Evolutionary conservation across 139 green algal species (phyloP), one percentile per base, ranked within the genome.

Genomic region (Nannochloris sp.): DNA sequence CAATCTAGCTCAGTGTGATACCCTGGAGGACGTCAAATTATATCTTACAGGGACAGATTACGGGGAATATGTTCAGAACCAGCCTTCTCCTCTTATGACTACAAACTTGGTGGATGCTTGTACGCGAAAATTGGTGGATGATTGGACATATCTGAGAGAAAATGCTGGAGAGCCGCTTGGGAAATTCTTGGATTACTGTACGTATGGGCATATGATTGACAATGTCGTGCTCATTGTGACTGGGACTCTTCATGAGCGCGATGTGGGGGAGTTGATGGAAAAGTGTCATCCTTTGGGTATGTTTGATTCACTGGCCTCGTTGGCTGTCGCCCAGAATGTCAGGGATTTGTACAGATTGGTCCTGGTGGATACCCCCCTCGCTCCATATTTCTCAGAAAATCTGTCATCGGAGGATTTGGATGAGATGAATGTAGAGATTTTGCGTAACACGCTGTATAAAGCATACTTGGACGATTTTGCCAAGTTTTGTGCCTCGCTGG

Each of bases 201-300:
- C 90, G 10, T 96, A 96, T 56, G 92, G 92, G 0, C 90, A 98
- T 77, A 99, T 99, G 94, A 99, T 99, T 56, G 94, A 99, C 79
- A 99, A 99, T 64, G 88, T 99, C 19, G 90, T 99, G 34, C 86
- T 99, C 1, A 96, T 98, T 15, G 94, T 98, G 8, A 96, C 90
- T 8, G 94, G 94, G 7, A 92, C 89, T 10, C 79, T 98, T 51
- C 92, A 98, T 64, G 91, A 99, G 69, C 73, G 93, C 2, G 90
- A 97, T 69, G 90, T 98, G 56, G 81, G 96, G 80, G 93, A 97
- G 77, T 74, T 99, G 57, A 72, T 97, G 62, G 89, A 96, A 66
- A 99, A 99, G 78, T 97, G 92, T 76, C 88, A 97, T 74, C 93
- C 93, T 36, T 81, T 99, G 57, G 93, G 93, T 68, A 89, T 96